phyloP scores from a whole-genome alignment of 306 rosid species.

The Cicer yamashitae region DNA sequence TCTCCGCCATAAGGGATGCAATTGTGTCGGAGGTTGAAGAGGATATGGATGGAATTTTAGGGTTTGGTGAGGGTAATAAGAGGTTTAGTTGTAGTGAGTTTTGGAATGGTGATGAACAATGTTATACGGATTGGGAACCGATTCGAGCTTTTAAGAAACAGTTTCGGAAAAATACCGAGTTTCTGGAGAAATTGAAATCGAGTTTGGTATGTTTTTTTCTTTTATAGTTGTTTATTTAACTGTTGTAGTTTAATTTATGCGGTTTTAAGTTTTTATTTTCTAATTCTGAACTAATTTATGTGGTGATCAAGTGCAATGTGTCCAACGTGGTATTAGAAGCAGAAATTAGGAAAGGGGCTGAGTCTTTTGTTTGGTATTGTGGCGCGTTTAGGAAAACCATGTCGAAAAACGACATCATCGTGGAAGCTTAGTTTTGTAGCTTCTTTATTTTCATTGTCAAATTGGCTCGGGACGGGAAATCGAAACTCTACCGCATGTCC shows the following conservation, averaged over 20 bases:
- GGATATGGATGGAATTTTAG: conserved; percentile 49
- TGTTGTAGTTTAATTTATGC: not conserved
- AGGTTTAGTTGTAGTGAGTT: conserved; percentile 51
- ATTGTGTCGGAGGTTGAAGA: conserved; percentile 68
- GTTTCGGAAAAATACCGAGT: conserved; percentile 80
- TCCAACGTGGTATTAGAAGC: not conserved
- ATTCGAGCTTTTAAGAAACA: conserved; percentile 82
- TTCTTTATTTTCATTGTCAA: too few species aligned
- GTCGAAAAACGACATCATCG: too few species aligned
- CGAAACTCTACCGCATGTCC: too few species aligned
- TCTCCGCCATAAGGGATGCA: conserved; percentile 79
- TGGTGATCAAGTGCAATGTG: not conserved
- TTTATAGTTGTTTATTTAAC: not conserved
- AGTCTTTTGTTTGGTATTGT: too few species aligned
- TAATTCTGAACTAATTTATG: not conserved
- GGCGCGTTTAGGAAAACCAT: too few species aligned
- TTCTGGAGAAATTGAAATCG: conserved; percentile 82
- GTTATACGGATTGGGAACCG: conserved; percentile 77
- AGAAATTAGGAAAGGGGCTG: not conserved
- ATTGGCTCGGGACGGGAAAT: too few species aligned
- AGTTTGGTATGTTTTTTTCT: conserved; percentile 58
- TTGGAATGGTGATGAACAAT: conserved; percentile 59
- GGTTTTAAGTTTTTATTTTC: not conserved
- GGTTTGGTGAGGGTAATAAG: conserved; percentile 56
- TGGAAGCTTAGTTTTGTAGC: too few species aligned